Percentiles rank a stretch among this genome's conserved stretches.
phyloP scores from a whole-genome alignment of 345 rosid species.

The Euphorbia tirucalli region DNA sequence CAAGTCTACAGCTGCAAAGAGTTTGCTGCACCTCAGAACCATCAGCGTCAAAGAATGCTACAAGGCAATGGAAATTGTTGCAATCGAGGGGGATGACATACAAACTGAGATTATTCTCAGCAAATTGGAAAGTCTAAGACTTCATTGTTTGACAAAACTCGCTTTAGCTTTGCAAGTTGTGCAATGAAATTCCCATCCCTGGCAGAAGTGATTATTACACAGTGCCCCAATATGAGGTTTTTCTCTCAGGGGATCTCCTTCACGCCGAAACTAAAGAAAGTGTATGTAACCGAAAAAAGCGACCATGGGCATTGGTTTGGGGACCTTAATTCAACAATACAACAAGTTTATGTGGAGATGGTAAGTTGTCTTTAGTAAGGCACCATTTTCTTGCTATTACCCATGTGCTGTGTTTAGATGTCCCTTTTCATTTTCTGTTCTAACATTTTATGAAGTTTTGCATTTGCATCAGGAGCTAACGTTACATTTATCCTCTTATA shows the following conservation, averaged over 20 bases:
- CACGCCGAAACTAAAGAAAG: not conserved
- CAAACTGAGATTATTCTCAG: slow-evolving; percentile 9
- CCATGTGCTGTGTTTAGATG: too few species aligned
- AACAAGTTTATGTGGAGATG: not conserved
- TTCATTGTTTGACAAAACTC: slow-evolving; percentile 10
- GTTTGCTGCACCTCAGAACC: slow-evolving; percentile 11
- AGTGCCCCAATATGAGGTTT: slow-evolving; percentile 1
- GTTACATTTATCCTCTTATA: too few species aligned
- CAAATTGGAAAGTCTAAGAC: not conserved
- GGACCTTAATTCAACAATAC: not conserved
- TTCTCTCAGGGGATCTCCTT: not conserved
- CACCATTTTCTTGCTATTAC: too few species aligned
- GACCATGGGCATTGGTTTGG: not conserved
- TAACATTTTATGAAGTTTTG: too few species aligned
- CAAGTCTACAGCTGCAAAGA: slow-evolving; percentile 9
- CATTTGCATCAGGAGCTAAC: too few species aligned
- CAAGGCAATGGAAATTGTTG: slow-evolving; percentile 10
- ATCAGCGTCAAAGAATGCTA: slow-evolving; percentile 18
- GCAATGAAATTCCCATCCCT: slow-evolving; percentile 5
- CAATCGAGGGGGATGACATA: not conserved
- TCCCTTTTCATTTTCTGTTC: too few species aligned
- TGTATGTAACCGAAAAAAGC: not conserved
- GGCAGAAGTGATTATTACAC: not conserved
- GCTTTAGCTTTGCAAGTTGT: not conserved
- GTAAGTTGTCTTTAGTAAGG: not conserved